Percentiles rank a stretch among this genome's conserved stretches.
These are phyloP conservation scores for Purpureocillium takamizusanense DNA, from an alignment of 2,329 filamentous ascomycete genomes.

Conservation along the genomic window DNA sequence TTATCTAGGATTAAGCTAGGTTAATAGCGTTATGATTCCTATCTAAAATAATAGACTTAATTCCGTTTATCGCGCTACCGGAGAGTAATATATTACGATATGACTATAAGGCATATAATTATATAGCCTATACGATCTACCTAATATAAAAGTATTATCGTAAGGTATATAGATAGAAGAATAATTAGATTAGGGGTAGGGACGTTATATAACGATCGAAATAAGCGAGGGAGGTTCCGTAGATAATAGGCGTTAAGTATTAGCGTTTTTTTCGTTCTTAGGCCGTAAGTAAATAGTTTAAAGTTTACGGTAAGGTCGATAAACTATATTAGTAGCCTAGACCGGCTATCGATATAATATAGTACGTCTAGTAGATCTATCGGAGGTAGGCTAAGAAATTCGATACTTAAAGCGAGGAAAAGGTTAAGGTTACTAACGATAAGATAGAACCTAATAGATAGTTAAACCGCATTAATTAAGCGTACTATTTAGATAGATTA, in stretches of 20 bases:
- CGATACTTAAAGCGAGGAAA: not conserved
- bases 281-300: constrained; percentile 2
- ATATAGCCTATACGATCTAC: not conserved
- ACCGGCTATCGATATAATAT: not conserved
- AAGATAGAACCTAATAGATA: constrained; percentile 4
- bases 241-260: constrained; percentile 1
- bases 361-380: not conserved
- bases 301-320: not conserved
- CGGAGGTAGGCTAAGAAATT: not conserved
- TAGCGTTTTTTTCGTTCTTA: constrained; percentile 1
- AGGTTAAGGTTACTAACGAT: not conserved
- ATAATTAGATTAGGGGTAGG: not conserved
- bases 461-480: constrained; percentile 1
- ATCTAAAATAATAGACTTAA: too few species aligned
- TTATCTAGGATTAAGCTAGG: too few species aligned
- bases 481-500: constrained; percentile 3
- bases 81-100: not conserved
- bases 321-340: not conserved
- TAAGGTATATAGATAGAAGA: not conserved
- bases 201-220: not conserved
- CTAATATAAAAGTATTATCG: not conserved
- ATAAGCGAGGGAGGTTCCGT: constrained; percentile 1
- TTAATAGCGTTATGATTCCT: too few species aligned
- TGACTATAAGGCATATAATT: not conserved
- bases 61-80: too few species aligned